Percentiles rank a stretch among this genome's conserved stretches.
These are phyloP conservation scores for Phytopythium litorale DNA, from an alignment of 352 stramenopile genomes.

Conservation along the genomic window DNA sequence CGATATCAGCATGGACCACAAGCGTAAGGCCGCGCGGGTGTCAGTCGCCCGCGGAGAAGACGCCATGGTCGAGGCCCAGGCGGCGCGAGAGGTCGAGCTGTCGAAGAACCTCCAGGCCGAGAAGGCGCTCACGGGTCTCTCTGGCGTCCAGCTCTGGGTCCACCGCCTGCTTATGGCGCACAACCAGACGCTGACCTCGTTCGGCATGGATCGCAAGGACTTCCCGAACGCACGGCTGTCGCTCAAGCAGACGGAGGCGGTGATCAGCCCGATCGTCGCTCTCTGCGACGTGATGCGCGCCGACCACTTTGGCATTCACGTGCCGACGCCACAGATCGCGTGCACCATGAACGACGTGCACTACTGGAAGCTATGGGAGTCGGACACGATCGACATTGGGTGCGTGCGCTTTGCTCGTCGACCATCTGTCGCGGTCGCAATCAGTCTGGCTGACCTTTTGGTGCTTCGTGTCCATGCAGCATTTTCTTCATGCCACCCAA, in stretches of 20 bases:
- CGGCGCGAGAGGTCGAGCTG: constrained; percentile 23
- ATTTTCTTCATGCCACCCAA: constrained; percentile 86
- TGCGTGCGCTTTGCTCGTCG: constrained; percentile 10
- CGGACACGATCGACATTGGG: constrained; percentile 79
- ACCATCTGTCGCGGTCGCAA: not conserved
- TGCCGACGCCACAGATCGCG: constrained; percentile 60
- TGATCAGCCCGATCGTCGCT: constrained; percentile 56
- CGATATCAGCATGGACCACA: not conserved
- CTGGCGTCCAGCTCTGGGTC: constrained; percentile 65
- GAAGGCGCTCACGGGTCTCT: constrained; percentile 49
- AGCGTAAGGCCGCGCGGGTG: constrained; percentile 5
- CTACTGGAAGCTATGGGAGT: constrained; percentile 87
- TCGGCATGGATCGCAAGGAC: constrained; percentile 39
- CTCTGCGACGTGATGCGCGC: constrained; percentile 52
- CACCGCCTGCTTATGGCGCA: constrained; percentile 65
- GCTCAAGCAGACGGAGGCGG: constrained; percentile 64
- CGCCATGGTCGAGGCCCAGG: constrained; percentile 16
- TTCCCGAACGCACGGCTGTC: constrained; percentile 74
- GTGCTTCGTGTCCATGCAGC: constrained; percentile 14
- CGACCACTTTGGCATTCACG: constrained; percentile 70
- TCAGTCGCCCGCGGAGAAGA: constrained; percentile 12
- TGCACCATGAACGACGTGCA: constrained; percentile 73
- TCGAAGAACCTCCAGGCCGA: constrained; percentile 42
- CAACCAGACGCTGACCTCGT: constrained; percentile 46
- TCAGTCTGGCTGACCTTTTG: not conserved